Evolutionary conservation across 2,329 filamentous ascomycete genomes (phyloP).

Genomic region (Albifimbria verrucaria): DNA sequence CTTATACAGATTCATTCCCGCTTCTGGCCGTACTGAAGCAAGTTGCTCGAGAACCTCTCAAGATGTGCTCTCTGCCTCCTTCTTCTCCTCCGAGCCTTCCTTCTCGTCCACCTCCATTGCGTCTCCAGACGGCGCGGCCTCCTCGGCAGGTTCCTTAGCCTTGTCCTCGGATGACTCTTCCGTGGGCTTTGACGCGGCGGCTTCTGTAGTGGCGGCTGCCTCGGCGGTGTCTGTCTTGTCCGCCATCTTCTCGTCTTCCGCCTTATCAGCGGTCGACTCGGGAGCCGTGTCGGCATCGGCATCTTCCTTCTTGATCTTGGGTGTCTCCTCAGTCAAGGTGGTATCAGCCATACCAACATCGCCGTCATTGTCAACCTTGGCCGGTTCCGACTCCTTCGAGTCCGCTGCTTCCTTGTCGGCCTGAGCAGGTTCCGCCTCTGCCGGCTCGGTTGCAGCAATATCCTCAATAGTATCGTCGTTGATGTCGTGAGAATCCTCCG

Average conservation of each 20-base stretch:
- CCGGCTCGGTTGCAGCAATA: constrained; percentile 25
- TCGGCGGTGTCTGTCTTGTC: constrained; percentile 12
- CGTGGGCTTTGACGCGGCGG: constrained; percentile 8
- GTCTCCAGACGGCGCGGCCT: constrained; percentile 17
- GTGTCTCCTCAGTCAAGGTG: constrained; percentile 23
- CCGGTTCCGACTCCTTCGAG: constrained; percentile 16
- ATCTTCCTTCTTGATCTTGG: constrained; percentile 39
- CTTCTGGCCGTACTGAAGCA: too few species aligned
- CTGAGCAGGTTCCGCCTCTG: constrained; percentile 16
- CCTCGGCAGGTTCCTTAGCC: constrained; percentile 17
- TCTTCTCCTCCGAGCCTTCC: constrained; percentile 18
- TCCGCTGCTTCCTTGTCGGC: constrained; percentile 11
- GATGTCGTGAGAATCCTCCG: constrained; percentile 29
- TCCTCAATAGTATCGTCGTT: constrained; percentile 44
- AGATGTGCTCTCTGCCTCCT: constrained; percentile 20
- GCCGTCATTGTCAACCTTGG: constrained; percentile 43
- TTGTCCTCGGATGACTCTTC: constrained; percentile 21
- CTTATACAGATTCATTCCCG: too few species aligned
- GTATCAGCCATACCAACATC: constrained; percentile 49
- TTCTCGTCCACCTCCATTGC: constrained; percentile 33
- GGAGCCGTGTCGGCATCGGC: constrained; percentile 27
- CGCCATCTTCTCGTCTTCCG: constrained; percentile 17
- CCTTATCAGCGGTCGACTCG: constrained; percentile 27
- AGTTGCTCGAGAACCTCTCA: too few species aligned
- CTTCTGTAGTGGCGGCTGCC: constrained; percentile 6